Conservation (phyloP, 176 grass and related monocot species). For the Musa itinerans region DNA sequence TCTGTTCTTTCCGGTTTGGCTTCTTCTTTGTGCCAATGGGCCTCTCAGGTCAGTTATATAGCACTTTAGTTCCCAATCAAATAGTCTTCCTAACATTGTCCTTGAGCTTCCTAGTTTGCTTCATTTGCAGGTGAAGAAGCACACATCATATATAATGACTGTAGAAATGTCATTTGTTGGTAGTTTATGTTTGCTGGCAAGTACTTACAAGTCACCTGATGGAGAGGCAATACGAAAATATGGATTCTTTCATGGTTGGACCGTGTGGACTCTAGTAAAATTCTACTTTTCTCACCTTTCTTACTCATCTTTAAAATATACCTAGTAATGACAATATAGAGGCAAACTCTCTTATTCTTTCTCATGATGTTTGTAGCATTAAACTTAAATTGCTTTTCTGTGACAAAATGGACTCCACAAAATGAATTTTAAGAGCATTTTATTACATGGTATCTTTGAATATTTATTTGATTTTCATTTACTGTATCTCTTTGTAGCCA, state of each 20-base stretch:
- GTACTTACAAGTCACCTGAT: slow-evolving; percentile 76
- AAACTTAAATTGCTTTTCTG: background rate
- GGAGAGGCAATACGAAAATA: slow-evolving; percentile 75
- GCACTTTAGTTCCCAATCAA: background rate
- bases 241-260: slow-evolving; percentile 94
- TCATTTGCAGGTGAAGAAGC: slow-evolving; percentile 79
- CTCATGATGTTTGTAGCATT: too few relatives aligned
- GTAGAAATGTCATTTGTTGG: slow-evolving; percentile 97
- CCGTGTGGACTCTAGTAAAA: slow-evolving; percentile 63
- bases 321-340: too few relatives aligned
- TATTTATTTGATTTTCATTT: background rate
- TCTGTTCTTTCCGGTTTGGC: slow-evolving; percentile 82
- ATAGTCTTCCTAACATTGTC: background rate
- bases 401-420: background rate
- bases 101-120: background rate
- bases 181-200: slow-evolving; percentile 73
- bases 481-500: background rate
- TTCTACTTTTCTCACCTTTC: background rate
- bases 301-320: background rate
- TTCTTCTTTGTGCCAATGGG: slow-evolving; percentile 90
- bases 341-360: too few relatives aligned
- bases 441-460: background rate
- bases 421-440: background rate
- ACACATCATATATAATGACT: slow-evolving; percentile 97
- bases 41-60: slow-evolving; percentile 58